Evolutionary conservation across 768 basidiomycete genomes (phyloP), one percentile per base, ranked within the genome.

Genomic region (Rhodotorula babjevae): DNA sequence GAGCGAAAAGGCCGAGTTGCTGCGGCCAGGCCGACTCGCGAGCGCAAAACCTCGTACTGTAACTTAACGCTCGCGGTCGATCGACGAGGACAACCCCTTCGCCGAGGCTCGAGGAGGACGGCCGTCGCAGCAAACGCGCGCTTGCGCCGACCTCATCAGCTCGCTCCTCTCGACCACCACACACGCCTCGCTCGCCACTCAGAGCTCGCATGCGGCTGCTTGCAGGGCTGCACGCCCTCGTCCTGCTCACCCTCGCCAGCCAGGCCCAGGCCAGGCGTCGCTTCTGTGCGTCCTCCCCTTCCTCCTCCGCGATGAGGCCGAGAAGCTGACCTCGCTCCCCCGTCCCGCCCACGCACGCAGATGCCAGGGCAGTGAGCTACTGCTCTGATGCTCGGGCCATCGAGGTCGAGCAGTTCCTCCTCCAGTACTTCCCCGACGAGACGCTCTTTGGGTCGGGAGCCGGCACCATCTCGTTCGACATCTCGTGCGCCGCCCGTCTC

Each of bases 351-450:
- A n/a, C 53, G 8, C 4, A 27, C 10, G 53, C 53, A 55, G 53
- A 55, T 16, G 53, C 53, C 9, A 27, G 53, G n/a, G 53, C 53
- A 25, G 72, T 73, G 12, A 65, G 69, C 8, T 76, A 73, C 50
- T 76, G 75, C 57, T 66, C 66, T 23, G 44, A 40, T 0, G 25
- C 65, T 0, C 36, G 69, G 0, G 71, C 71, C 23, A 68, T 76
- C 60, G 61, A 62, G 25, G 64, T 76, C 14, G 57, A 68, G 36
- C 52, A 65, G 40, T 76, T 76, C 69, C 52, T 73, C 9, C 66
- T 76, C 49, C 56, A 68, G 66, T 76, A 73, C 69, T 47, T 65
- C 36, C 68, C 65, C 47, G 58, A 67, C 57, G 21, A 23, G 23
- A 8, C 42, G 27, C 60, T 52, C 3, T 59, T 40, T 16, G 58